Conservation (phyloP, 139 green algal species). For the Micractinium conductrix region DNA sequence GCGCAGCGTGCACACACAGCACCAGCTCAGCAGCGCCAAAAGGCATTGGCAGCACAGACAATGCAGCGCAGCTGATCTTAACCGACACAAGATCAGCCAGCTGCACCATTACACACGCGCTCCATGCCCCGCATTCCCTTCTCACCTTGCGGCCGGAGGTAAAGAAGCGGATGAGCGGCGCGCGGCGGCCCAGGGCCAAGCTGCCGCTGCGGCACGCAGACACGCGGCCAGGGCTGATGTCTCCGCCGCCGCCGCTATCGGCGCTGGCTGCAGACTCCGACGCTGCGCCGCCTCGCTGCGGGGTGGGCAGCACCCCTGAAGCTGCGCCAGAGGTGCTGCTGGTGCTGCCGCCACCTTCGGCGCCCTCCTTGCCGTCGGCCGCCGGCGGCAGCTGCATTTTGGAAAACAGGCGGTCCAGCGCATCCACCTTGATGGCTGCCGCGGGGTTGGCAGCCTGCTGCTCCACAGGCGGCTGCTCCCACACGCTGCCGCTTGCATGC, state of each 20-base stretch:
- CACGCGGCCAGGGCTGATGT: not conserved
- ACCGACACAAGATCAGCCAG: too few species aligned
- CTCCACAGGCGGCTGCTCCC: slow-evolving; percentile 18
- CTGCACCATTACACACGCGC: too few species aligned
- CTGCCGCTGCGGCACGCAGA: not conserved
- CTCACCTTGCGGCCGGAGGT: slow-evolving; percentile 4
- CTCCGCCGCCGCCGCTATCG: not conserved
- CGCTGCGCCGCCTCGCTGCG: not conserved
- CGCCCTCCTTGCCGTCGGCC: not conserved
- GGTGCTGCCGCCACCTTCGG: not conserved
- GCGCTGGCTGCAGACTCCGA: not conserved
- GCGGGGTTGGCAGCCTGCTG: not conserved
- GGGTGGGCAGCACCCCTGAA: too few species aligned
- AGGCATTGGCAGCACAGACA: too few species aligned
- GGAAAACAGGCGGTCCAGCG: slow-evolving; percentile 31
- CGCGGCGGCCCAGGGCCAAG: not conserved
- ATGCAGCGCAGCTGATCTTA: too few species aligned
- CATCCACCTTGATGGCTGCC: not conserved
- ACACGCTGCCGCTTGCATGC: slow-evolving; percentile 17
- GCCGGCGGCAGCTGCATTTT: not conserved
- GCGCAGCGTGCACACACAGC: too few species aligned
- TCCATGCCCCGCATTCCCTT: too few species aligned
- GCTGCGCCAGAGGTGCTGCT: too few species aligned
- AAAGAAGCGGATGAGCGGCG: slow-evolving; percentile 22
- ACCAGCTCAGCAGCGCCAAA: too few species aligned